Percentiles rank a stretch among this genome's conserved stretches.
Evolutionary conservation across 1,139 yeast genomes (phyloP).

Genomic region (Tardiomyces blankii): DNA sequence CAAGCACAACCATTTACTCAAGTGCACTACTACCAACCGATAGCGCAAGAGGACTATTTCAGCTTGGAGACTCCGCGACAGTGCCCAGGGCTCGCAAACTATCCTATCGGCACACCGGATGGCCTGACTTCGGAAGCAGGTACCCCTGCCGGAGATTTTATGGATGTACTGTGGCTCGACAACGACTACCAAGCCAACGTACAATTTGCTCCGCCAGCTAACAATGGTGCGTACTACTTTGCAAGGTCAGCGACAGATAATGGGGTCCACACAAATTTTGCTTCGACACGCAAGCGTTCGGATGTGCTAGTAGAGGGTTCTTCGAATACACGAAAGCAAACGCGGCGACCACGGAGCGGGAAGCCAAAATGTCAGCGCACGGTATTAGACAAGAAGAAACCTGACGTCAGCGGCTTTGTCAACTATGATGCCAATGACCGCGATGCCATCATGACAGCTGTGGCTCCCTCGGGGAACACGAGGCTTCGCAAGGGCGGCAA

Average conservation of each 20-base stretch:
- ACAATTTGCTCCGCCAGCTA: background rate
- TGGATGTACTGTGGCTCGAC: background rate
- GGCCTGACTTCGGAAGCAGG: background rate
- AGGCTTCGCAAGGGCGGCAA: background rate
- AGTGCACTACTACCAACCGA: too few species aligned
- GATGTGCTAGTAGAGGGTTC: too few species aligned
- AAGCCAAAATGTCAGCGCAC: background rate
- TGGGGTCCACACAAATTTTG: too few species aligned
- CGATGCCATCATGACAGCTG: slow-evolving; percentile 14
- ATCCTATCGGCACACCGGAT: background rate
- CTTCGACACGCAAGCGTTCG: too few species aligned
- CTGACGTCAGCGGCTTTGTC: slow-evolving; percentile 14
- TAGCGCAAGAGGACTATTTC: too few species aligned
- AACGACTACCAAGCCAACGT: background rate
- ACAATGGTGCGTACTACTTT: too few species aligned
- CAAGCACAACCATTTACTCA: too few species aligned
- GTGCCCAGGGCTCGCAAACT: background rate
- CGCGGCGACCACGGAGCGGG: background rate
- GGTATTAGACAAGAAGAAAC: slow-evolving; percentile 5
- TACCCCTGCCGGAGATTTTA: background rate
- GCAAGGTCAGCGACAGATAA: too few species aligned
- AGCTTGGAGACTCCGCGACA: background rate
- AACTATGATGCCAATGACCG: slow-evolving; percentile 14
- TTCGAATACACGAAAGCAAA: too few species aligned
- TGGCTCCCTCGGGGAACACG: slow-evolving; percentile 14